Base-by-base conservation (phyloP, 305 asterid genomes). In the Plantago coronopus region DNA sequence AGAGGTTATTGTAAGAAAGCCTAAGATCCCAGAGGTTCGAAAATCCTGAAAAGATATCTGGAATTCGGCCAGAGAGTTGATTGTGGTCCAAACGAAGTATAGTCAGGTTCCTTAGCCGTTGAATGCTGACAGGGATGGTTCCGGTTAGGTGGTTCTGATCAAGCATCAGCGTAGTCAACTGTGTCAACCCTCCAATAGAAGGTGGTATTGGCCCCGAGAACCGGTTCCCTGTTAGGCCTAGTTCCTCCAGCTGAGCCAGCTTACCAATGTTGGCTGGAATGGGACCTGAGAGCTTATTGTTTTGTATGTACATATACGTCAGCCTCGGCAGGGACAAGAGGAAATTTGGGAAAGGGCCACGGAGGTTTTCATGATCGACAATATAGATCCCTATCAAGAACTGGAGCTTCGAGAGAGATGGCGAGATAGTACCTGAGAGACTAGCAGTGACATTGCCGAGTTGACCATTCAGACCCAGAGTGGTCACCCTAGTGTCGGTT, bases 151-250 rank as follows among this genome's bases (percentile, higher is more conserved):
- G 74, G 72, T 90, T 90, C 29, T 71, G 65, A 0, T 79, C 83
- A 31, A 87, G 81, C 8, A 65, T 72, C 19, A 90, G 82, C 74
- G 78, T 82, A 51, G 15, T 5, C 25, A 83, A n/a, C 40, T 78
- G 73, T 45, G 82, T 79, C 54, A 87, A 48, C 14, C 57, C 54
- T 4, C 78, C 81, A 12, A 90, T 25, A 0, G 97, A 83, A 54
- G 50, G 72, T 4, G 95, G 97, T 16, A 87, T 78, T 0, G 62
- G 60, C 2, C 97, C 97, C 10, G 87, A 69, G 50, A 90, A 79
- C 34, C 46, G 72, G 78, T 90, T 90, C 7, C 89, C 89, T 22
- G 54, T 34, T 5, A 90, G 47, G 56, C 84, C 80, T 0, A 90
- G 21, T 0, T 70, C 81, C 1, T 0, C 2, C 0, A 90, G 60